A percentile compares a stretch with the other conserved stretches of the same genome.
phyloP scores from a whole-genome alignment of 495 filamentous ascomycete species.

The Hyaloscypha bicolor region DNA sequence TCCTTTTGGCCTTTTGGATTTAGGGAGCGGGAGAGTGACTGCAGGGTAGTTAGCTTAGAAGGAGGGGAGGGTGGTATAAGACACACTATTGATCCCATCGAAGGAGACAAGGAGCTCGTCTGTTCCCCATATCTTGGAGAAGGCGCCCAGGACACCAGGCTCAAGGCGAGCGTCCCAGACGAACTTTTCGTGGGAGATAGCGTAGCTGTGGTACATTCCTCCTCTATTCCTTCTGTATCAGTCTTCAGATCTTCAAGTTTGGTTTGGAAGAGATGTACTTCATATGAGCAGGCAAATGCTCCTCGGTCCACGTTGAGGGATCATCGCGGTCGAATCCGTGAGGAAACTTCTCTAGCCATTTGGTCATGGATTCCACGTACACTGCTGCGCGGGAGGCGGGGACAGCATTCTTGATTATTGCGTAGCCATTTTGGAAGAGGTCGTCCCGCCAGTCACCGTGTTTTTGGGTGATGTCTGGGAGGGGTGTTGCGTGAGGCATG shows the following conservation, averaged over 20 bases:
- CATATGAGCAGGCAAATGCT: constrained; percentile 37
- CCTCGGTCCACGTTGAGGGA: constrained; percentile 37
- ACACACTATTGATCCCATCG: constrained; percentile 33
- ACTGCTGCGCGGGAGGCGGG: constrained; percentile 5
- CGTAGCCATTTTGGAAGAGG: constrained; percentile 18
- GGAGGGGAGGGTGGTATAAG: constrained; percentile 29
- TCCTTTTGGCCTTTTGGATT: constrained; percentile 19
- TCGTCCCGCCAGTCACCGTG: constrained; percentile 26
- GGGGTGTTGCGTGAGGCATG: constrained; percentile 17
- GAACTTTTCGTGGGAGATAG: constrained; percentile 46
- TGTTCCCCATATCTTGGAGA: constrained; percentile 39
- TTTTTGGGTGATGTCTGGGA: not conserved
- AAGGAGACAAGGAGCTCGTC: constrained; percentile 41
- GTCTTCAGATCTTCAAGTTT: no score
- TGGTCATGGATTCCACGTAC: constrained; percentile 15
- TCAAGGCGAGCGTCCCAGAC: constrained; percentile 51
- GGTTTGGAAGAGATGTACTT: constrained; percentile 28
- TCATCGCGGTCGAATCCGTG: constrained; percentile 33
- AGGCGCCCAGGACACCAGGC: constrained; percentile 40
- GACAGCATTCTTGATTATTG: constrained; percentile 23
- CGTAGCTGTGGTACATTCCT: constrained; percentile 36
- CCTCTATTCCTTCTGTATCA: not conserved
- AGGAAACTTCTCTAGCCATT: constrained; percentile 21
- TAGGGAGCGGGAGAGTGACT: constrained; percentile 32
- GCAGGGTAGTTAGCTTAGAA: constrained; percentile 15